Evolutionary conservation across 1,284 basidiomycete genomes (phyloP).

Genomic region (Rhodotorula sp.): DNA sequence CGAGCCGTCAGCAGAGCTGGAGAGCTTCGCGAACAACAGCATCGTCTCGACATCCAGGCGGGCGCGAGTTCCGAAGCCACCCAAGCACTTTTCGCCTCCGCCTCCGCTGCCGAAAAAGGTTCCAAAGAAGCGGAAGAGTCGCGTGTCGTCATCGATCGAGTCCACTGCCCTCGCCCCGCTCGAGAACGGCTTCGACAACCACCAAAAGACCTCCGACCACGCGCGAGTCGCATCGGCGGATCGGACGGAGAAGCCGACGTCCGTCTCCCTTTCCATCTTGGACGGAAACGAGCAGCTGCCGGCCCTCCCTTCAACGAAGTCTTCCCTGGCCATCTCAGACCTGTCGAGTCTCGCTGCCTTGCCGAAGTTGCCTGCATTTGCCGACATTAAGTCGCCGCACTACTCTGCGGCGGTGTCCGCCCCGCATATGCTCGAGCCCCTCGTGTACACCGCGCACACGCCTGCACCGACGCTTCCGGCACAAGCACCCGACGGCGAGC

Average conservation of each 20-base stretch:
- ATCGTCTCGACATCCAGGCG: slow-evolving; percentile 4
- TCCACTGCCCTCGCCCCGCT: neutral
- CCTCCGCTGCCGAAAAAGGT: slow-evolving; percentile 5
- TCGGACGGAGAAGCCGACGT: too few species aligned
- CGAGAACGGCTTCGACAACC: slow-evolving; percentile 3
- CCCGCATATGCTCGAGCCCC: slow-evolving; percentile 1
- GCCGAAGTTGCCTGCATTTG: neutral
- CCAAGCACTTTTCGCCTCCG: neutral
- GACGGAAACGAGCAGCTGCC: neutral
- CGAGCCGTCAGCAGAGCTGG: neutral
- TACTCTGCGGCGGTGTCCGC: slow-evolving; percentile 6
- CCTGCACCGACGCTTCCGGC: neutral
- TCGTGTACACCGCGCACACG: slow-evolving; percentile 9
- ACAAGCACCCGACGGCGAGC: neutral
- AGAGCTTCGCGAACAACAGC: neutral
- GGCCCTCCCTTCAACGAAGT: neutral
- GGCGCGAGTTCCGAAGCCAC: slow-evolving; percentile 1
- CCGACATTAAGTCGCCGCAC: neutral
- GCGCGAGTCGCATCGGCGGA: too few species aligned
- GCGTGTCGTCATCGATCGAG: too few species aligned
- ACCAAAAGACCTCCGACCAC: neutral
- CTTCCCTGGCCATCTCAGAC: neutral
- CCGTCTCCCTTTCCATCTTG: too few species aligned
- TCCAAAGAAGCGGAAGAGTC: neutral
- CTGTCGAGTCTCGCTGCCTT: neutral